These are phyloP conservation scores for Thinopyrum elongatum DNA, from an alignment of 176 grass and related monocot species.

Conservation along the genomic window DNA sequence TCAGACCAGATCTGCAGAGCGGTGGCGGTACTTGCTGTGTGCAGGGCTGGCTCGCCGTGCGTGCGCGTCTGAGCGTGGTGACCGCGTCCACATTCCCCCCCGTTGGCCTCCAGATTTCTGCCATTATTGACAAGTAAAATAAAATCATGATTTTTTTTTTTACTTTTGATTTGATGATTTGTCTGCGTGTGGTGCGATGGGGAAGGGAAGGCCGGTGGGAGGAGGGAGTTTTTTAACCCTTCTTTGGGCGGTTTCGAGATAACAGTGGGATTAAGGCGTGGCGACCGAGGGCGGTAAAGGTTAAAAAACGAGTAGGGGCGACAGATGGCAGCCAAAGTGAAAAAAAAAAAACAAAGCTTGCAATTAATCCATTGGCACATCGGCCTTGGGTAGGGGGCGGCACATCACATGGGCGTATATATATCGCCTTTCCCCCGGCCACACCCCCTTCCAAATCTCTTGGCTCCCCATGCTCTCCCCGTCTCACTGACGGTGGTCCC, in stretches of 20 bases:
- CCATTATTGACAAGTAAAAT: neutral
- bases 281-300: slow-evolving; percentile 34
- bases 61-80: neutral
- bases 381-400: neutral
- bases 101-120: neutral
- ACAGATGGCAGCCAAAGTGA: neutral
- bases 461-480: slow-evolving; percentile 28
- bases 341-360: neutral
- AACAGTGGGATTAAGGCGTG: slow-evolving; percentile 34
- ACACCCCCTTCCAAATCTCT: slow-evolving; percentile 10
- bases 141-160: too few species aligned
- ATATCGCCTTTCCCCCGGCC: slow-evolving; percentile 14
- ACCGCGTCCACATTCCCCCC: neutral
- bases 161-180: too few species aligned
- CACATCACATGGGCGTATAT: slow-evolving; percentile 43
- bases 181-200: neutral
- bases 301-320: neutral
- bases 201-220: neutral
- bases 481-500: slow-evolving; percentile 56
- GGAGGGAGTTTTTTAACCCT: neutral
- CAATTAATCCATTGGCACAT: slow-evolving; percentile 29
- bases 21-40: slow-evolving; percentile 7
- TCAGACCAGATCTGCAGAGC: neutral
- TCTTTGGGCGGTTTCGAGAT: neutral
- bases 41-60: neutral